Conservation (phyloP, 768 basidiomycete genomes). For the Naganishia friedmannii region DNA sequence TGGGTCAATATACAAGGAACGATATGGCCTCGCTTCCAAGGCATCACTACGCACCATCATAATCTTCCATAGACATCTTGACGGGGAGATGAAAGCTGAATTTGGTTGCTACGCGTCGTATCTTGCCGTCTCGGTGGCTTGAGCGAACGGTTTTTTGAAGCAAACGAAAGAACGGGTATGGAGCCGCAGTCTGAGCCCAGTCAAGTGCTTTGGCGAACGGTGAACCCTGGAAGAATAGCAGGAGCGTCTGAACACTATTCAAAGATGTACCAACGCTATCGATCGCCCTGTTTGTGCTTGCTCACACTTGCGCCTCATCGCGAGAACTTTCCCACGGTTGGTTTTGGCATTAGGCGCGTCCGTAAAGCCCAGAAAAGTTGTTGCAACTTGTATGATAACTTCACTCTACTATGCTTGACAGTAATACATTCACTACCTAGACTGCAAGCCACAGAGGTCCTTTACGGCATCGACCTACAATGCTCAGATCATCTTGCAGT, state of each 20-base stretch:
- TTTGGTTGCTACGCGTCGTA: constrained; percentile 11
- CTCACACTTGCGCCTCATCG: constrained; percentile 15
- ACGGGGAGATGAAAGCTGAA: not conserved
- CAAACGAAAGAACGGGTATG: not conserved
- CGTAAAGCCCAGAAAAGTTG: constrained; percentile 17
- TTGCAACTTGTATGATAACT: no score
- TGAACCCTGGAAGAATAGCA: not conserved
- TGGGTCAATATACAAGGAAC: not conserved
- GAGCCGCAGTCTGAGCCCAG: constrained; percentile 2
- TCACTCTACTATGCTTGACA: not conserved
- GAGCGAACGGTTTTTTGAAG: not conserved
- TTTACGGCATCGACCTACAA: not conserved
- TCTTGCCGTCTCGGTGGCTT: not conserved
- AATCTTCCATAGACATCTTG: constrained; percentile 52
- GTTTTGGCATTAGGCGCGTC: constrained; percentile 6
- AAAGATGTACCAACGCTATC: not conserved
- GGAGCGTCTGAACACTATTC: not conserved
- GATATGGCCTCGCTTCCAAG: no score
- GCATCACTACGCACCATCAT: constrained; percentile 44
- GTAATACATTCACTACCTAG: not conserved
- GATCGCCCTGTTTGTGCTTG: not conserved
- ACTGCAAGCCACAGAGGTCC: not conserved
- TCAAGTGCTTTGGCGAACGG: constrained; percentile 8
- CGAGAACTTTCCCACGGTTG: constrained; percentile 8
- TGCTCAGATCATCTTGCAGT: constrained; percentile 1